Conservation (phyloP, 352 stramenopile species). For the Elongisporangium anandrum region DNA sequence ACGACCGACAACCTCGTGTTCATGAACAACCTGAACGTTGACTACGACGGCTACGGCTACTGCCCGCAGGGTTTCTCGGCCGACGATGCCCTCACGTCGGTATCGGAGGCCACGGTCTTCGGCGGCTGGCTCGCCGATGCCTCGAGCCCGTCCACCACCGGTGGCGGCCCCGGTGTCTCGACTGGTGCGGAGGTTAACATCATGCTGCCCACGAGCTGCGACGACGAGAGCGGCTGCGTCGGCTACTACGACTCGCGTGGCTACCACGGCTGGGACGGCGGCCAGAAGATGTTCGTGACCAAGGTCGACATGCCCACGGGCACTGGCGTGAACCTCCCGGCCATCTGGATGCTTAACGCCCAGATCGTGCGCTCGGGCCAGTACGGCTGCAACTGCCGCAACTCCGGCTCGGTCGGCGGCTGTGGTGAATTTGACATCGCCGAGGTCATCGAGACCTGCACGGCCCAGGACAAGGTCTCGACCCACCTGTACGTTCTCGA, state of each 20-base stretch:
- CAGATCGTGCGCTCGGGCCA: constrained; percentile 65
- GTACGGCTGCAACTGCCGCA: constrained; percentile 78
- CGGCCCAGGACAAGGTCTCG: constrained; percentile 39
- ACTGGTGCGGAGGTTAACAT: constrained; percentile 78
- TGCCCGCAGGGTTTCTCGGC: constrained; percentile 46
- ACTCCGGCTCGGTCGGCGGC: constrained; percentile 36
- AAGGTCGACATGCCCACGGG: constrained; percentile 61
- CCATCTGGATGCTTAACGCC: constrained; percentile 79
- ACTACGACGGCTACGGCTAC: constrained; percentile 35
- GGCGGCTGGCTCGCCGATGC: constrained; percentile 43
- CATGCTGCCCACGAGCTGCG: constrained; percentile 56
- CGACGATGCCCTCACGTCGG: constrained; percentile 18
- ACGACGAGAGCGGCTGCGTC: constrained; percentile 32
- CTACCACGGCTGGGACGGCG: constrained; percentile 67
- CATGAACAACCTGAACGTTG: constrained; percentile 62
- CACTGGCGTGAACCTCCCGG: constrained; percentile 44
- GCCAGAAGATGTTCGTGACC: constrained; percentile 77
- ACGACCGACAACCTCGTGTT: constrained; percentile 49
- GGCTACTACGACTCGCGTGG: constrained; percentile 68
- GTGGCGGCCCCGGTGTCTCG: constrained; percentile 42
- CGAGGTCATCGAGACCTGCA: constrained; percentile 73
- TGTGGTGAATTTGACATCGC: constrained; percentile 73
- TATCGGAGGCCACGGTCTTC: constrained; percentile 28
- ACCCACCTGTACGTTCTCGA: constrained; percentile 83
- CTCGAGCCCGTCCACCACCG: constrained; percentile 28